Evolutionary conservation across 2,329 filamentous ascomycete species (phyloP).

Genomic region (Scytalidium sp.): DNA sequence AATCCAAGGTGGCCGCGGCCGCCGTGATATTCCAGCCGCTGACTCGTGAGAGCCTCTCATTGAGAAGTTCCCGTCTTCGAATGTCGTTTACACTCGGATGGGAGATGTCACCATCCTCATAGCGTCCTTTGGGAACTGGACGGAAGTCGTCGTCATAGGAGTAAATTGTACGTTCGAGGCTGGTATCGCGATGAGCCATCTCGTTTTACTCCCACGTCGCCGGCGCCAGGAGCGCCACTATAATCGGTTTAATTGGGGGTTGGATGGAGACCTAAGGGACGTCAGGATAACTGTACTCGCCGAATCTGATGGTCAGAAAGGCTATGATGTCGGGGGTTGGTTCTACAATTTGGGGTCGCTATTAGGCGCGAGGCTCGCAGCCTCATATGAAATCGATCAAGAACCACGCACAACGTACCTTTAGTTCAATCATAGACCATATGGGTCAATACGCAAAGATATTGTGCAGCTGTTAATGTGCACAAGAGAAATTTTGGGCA

Average conservation of each 20-base stretch:
- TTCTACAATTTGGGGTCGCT: slow-evolving; percentile 11
- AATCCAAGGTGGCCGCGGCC: slow-evolving; percentile 14
- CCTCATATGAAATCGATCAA: no score
- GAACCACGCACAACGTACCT: no score
- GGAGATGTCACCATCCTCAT: not conserved
- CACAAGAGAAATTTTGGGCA: no score
- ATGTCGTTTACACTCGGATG: slow-evolving; percentile 29
- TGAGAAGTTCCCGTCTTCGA: slow-evolving; percentile 20
- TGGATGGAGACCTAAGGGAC: slow-evolving; percentile 14
- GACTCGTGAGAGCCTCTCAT: slow-evolving; percentile 29
- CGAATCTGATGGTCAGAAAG: slow-evolving; percentile 17
- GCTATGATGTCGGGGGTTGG: slow-evolving; percentile 14
- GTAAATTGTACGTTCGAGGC: slow-evolving; percentile 19
- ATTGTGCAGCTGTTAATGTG: no score
- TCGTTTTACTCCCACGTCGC: slow-evolving; percentile 22
- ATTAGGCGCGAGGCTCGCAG: slow-evolving; percentile 22
- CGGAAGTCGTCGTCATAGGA: no score
- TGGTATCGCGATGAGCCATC: slow-evolving; percentile 18
- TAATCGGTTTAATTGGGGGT: slow-evolving; percentile 28
- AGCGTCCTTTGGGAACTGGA: not conserved
- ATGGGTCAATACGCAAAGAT: no score
- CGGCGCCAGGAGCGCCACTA: slow-evolving; percentile 27
- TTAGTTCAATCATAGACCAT: no score
- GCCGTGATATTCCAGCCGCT: slow-evolving; percentile 28
- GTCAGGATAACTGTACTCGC: slow-evolving; percentile 13